phyloP scores from a whole-genome alignment of 495 filamentous ascomycete species.

The Tuber magnatum region DNA sequence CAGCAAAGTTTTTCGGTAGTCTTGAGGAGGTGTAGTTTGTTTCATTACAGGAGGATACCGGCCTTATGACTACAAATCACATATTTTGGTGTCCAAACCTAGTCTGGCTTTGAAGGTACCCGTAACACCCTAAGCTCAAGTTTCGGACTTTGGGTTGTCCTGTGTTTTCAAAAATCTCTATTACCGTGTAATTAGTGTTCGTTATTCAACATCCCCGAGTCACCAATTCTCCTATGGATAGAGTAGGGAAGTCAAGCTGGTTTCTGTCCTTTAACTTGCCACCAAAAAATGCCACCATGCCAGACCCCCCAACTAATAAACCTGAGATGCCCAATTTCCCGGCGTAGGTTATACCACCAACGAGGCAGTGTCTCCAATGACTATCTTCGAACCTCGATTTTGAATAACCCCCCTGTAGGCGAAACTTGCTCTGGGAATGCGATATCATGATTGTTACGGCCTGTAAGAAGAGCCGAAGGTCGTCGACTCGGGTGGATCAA shows the following conservation, averaged over 20 bases:
- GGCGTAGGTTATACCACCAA: not conserved
- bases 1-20: too few species aligned
- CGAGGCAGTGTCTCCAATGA: not conserved
- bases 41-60: too few species aligned
- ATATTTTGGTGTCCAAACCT: too few species aligned
- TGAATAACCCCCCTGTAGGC: not conserved
- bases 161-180: not conserved
- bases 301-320: not conserved
- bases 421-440: not conserved
- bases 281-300: not conserved
- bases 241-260: not conserved
- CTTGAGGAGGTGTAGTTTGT: too few species aligned
- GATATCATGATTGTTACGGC: not conserved
- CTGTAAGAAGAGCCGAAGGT: not conserved
- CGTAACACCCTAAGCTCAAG: too few species aligned
- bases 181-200: not conserved
- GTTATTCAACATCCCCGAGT: not conserved
- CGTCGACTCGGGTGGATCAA: not conserved
- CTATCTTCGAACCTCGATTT: not conserved
- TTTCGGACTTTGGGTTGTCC: not conserved
- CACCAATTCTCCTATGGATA: not conserved
- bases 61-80: too few species aligned
- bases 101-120: too few species aligned
- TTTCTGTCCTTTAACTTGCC: not conserved
- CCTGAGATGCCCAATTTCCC: not conserved